Evolutionary conservation across 805 yeast species (phyloP).

Genomic region (Yarrowia bubula): DNA sequence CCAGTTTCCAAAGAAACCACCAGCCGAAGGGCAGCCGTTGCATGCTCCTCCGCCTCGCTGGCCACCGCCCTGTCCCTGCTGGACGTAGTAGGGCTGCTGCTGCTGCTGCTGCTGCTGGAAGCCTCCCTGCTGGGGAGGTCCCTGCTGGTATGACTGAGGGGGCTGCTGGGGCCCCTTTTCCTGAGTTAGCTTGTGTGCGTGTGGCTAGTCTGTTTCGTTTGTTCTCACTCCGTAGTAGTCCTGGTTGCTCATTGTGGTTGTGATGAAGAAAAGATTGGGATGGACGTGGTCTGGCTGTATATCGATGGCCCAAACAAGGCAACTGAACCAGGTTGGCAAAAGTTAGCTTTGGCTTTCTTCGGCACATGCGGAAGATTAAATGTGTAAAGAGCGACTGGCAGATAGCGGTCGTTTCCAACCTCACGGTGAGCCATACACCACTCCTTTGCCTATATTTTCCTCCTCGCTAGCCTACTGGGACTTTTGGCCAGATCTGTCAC

Average conservation of each 20-base stretch:
- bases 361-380: slow-evolving; percentile 3
- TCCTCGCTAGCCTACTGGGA: no score
- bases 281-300: slow-evolving; percentile 10
- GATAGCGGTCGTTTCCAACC: no score
- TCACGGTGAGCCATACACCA: no score
- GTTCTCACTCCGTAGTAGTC: slow-evolving; percentile 22
- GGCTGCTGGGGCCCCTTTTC: slow-evolving; percentile 25
- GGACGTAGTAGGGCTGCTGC: slow-evolving; percentile 26
- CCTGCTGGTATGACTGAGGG: slow-evolving; percentile 26
- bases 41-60: slow-evolving; percentile 8
- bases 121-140: slow-evolving; percentile 18
- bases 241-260: slow-evolving; percentile 24
- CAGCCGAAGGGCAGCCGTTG: background rate
- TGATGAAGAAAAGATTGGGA: slow-evolving; percentile 2
- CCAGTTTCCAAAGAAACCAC: slow-evolving; percentile 15
- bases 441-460: no score
- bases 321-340: slow-evolving; percentile 9
- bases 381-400: background rate
- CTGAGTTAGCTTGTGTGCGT: background rate
- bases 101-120: slow-evolving; percentile 19
- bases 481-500: background rate
- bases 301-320: slow-evolving; percentile 7
- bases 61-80: background rate
- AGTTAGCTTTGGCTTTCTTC: slow-evolving; percentile 22
- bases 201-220: background rate